These are phyloP conservation scores for Echinosophora koreensis DNA, from an alignment of 306 rosid genomes.

Conservation along the genomic window DNA sequence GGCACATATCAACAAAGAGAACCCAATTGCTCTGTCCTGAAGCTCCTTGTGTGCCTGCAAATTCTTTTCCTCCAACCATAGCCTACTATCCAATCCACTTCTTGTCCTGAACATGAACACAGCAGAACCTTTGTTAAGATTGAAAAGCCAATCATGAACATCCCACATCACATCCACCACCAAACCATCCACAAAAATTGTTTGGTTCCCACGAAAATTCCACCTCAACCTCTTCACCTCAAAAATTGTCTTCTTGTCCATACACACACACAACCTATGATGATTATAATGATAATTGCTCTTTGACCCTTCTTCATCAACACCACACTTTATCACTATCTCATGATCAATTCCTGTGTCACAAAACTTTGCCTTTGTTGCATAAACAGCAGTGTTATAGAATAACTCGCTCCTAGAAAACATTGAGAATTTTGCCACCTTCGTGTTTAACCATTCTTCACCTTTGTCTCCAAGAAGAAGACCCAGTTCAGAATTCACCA, in stretches of 20 bases:
- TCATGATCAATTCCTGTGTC: slow-evolving; percentile 68
- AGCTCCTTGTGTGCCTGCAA: slow-evolving; percentile 49
- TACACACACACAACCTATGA: slow-evolving; percentile 54
- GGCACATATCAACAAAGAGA: slow-evolving; percentile 77
- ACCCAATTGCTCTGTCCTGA: slow-evolving; percentile 53
- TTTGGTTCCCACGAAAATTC: slow-evolving; percentile 96
- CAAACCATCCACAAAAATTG: slow-evolving; percentile 82
- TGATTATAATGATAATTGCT: slow-evolving; percentile 1
- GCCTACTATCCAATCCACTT: slow-evolving; percentile 77
- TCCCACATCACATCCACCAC: slow-evolving; percentile 98
- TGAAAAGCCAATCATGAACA: slow-evolving; percentile 88
- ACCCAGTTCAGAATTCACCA: slow-evolving; percentile 64
- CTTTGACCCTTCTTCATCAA: slow-evolving; percentile 53
- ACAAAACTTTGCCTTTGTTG: slow-evolving; percentile 69
- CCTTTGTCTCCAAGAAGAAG: slow-evolving; percentile 67
- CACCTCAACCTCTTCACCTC: slow-evolving; percentile 78
- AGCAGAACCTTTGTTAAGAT: slow-evolving; percentile 54
- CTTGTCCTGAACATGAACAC: slow-evolving; percentile 91
- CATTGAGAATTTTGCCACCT: slow-evolving; percentile 47
- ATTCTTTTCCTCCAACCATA: slow-evolving; percentile 88
- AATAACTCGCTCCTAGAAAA: slow-evolving; percentile 70
- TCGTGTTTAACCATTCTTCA: slow-evolving; percentile 31
- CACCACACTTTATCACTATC: slow-evolving; percentile 66
- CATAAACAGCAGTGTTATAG: slow-evolving; percentile 54
- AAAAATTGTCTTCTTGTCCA: slow-evolving; percentile 72